Percentiles rank a stretch among this genome's conserved stretches.
phyloP scores from a whole-genome alignment of 495 filamentous ascomycete genomes.

The Pseudomonodictys pantanalensis region DNA sequence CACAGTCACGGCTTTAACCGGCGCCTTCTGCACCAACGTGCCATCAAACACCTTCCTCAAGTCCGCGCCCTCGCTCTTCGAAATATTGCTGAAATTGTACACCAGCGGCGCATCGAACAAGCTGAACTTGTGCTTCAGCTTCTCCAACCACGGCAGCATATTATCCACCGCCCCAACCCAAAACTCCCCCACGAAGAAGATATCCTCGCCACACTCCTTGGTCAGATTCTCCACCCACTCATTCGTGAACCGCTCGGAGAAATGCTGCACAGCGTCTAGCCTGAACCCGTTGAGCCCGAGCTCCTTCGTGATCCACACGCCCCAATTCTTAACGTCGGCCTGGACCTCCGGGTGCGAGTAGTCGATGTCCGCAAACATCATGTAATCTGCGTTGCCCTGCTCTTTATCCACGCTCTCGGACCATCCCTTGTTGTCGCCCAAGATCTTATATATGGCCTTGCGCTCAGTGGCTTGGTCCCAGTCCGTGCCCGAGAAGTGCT shows the following conservation, averaged over 20 bases:
- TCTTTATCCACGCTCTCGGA: conserved; percentile 61
- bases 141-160: conserved; percentile 57
- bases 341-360: conserved; percentile 63
- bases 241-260: conserved; percentile 60
- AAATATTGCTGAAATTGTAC: conserved; percentile 59
- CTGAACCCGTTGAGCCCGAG: conserved; percentile 63
- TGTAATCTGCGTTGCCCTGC: conserved; percentile 71
- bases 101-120: conserved; percentile 70
- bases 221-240: conserved; percentile 58
- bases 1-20: conserved; percentile 58
- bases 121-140: conserved; percentile 56
- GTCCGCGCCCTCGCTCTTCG: conserved; percentile 52
- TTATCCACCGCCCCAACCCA: conserved; percentile 60
- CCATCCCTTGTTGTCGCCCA: conserved; percentile 64
- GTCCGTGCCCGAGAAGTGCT: conserved; percentile 51
- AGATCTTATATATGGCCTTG: conserved; percentile 66
- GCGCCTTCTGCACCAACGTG: conserved; percentile 56
- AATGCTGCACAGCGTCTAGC: conserved; percentile 75
- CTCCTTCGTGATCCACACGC: conserved; percentile 59
- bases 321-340: conserved; percentile 62
- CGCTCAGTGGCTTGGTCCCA: conserved; percentile 58
- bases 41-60: conserved; percentile 60
- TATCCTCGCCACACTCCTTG: conserved; percentile 48
- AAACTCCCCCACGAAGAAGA: conserved; percentile 72
- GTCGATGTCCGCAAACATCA: conserved; percentile 62